phyloP scores from a whole-genome alignment of 495 filamentous ascomycete genomes.

The Entonaema liquescens region DNA sequence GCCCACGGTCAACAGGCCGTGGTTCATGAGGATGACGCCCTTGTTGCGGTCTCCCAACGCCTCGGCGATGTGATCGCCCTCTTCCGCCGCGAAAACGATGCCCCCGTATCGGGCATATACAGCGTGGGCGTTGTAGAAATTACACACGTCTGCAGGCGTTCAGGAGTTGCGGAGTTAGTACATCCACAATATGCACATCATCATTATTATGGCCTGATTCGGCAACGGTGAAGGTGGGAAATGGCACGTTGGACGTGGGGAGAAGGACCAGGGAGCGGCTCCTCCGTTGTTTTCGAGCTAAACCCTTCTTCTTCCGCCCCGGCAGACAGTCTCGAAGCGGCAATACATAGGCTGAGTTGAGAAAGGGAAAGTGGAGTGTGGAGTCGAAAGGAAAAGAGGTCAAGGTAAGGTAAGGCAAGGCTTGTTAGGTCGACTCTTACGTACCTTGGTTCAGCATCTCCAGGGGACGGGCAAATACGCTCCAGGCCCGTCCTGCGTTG shows the following conservation, averaged over 20 bases:
- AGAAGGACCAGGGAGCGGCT: conserved; percentile 20
- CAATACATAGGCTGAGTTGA: not conserved
- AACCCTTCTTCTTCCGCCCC: not conserved
- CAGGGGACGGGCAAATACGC: conserved; percentile 60
- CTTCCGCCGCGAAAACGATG: conserved; percentile 61
- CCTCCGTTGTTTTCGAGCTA: conserved; percentile 7
- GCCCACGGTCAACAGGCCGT: conserved; percentile 64
- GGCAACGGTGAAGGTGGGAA: not conserved
- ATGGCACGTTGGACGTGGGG: not conserved
- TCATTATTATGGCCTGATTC: not conserved
- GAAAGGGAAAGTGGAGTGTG: not conserved
- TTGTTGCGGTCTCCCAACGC: conserved; percentile 57
- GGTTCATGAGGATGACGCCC: conserved; percentile 62
- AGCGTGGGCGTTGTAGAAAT: conserved; percentile 59
- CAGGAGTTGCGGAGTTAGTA: not conserved
- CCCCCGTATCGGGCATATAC: conserved; percentile 66
- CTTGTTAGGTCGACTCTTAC: not conserved
- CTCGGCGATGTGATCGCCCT: conserved; percentile 60
- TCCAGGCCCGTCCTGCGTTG: conserved; percentile 62
- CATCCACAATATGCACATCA: not conserved
- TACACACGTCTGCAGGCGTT: conserved; percentile 57
- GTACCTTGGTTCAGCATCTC: conserved; percentile 63
- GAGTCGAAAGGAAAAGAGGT: not conserved
- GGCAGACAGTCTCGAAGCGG: not conserved
- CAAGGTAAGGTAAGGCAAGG: not conserved